Base-by-base conservation (phyloP, 805 yeast genomes). In the Starmera quercuum region DNA sequence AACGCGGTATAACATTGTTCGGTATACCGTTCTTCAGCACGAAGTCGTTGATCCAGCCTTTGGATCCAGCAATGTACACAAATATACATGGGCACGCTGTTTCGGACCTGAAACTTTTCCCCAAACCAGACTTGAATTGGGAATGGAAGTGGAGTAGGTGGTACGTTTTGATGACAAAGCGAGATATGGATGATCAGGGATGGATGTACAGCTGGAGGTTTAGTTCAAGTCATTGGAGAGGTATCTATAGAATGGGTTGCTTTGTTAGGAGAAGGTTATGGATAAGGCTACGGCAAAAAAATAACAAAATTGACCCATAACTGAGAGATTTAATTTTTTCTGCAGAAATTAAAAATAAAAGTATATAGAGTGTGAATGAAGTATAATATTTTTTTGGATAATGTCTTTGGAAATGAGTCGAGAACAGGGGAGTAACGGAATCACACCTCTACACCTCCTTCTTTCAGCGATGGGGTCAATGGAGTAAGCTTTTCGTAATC, bases 131-230 rank as follows among this genome's bases (percentile, higher is more conserved):
- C 41, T 59, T 71, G 16, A 55, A 64, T 28, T 80, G 86, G 87
- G 48, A 54, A 35, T 80, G 87, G 87, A 51, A 51, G 8, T 80
- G 87, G 86, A 64, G 64, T 11, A 61, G 66, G 35, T 83, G 94
- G 94, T 78, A 75, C 45, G 78, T 81, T 3, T 65, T 78, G 38
- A 79, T 84, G 90, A 54, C 62, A 31, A 50, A 59, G 5, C 57
- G 59, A 26, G 86, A 82, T 47, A 81, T 75, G 15, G 95, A 83
- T 53, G 88, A 82, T 46, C 83, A 79, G 47, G 95, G 95, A n/a
- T 83, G 95, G 95, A 52, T 68, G 21, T 84, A 83, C 48, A 66
- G 82, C 37, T 61, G 71, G 56, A 44, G 66, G 17, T 71, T 78
- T 39, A 53, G 59, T 8, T 58, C 71, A 15, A 45, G 44, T 18